Percentiles rank a stretch among this genome's conserved stretches.
Evolutionary conservation across 495 filamentous ascomycete species (phyloP).

Genomic region (Darksidea phi): DNA sequence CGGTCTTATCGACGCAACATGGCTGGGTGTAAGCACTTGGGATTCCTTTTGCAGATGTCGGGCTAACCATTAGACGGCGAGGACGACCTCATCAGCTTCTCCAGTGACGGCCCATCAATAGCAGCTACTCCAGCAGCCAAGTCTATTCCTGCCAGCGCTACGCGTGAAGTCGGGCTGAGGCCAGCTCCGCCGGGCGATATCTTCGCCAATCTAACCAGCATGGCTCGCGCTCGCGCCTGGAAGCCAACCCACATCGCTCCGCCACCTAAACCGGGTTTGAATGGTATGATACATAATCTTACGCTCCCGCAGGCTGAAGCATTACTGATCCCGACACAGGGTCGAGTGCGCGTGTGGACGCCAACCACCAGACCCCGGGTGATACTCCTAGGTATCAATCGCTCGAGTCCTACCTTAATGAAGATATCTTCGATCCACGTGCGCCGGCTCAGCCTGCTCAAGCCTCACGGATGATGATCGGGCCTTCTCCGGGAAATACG

Average conservation of each 20-base stretch:
- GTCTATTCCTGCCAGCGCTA: not conserved
- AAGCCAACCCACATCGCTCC: not conserved
- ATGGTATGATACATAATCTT: not conserved
- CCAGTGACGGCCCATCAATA: not conserved
- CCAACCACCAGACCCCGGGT: too few relatives aligned
- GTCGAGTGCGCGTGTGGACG: too few relatives aligned
- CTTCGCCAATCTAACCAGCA: not conserved
- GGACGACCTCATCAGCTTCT: constrained; percentile 18
- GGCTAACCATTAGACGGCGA: not conserved
- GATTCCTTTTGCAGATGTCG: not conserved
- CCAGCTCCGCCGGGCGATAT: not conserved
- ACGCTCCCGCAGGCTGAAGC: too few relatives aligned
- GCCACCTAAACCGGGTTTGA: not conserved
- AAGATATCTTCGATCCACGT: too few relatives aligned
- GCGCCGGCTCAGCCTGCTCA: too few relatives aligned
- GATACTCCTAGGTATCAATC: too few relatives aligned
- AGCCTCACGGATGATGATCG: too few relatives aligned
- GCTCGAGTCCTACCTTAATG: too few relatives aligned
- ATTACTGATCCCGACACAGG: too few relatives aligned
- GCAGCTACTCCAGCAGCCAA: not conserved
- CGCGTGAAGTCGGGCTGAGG: not conserved
- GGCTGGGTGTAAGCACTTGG: not conserved
- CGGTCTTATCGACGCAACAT: not conserved
- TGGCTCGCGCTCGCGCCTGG: not conserved
- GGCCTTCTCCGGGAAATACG: too few relatives aligned